Evolutionary conservation across 306 rosid species (phyloP).

Genomic region (Urtica urens): DNA sequence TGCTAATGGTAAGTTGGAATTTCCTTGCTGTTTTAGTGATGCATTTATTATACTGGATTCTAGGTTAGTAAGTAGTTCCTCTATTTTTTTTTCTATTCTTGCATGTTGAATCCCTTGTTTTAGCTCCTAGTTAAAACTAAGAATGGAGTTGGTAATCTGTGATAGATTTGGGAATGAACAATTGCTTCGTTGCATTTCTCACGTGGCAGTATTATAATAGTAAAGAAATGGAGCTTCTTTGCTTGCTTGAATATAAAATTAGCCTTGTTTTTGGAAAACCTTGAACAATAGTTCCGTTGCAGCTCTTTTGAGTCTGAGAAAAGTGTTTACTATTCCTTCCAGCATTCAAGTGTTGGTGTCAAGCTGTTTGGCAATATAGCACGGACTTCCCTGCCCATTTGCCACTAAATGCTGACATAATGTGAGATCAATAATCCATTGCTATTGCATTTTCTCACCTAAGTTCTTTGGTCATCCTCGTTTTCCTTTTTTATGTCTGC

Average conservation of each 20-base stretch:
- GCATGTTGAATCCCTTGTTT: neutral
- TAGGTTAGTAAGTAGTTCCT: neutral
- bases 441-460: constrained; percentile 2
- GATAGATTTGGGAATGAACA: neutral
- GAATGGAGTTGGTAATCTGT: constrained; percentile 1
- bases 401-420: constrained; percentile 62
- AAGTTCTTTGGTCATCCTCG: constrained; percentile 13
- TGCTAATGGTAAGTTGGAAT: constrained; percentile 61
- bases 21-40: constrained; percentile 15
- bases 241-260: no score
- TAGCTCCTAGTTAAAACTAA: neutral
- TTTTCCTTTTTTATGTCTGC: neutral
- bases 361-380: constrained; percentile 81
- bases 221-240: no score
- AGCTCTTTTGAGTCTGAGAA: constrained; percentile 6
- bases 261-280: neutral
- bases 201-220: no score
- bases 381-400: constrained; percentile 62
- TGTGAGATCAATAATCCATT: constrained; percentile 48
- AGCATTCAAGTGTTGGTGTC: constrained; percentile 99
- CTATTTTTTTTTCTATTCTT: neutral
- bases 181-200: no score
- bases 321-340: constrained; percentile 15
- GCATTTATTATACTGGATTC: constrained; percentile 15
- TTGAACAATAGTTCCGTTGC: neutral